Evolutionary conservation across 2,329 filamentous ascomycete species (phyloP).

Genomic region (Aspergillus carbonarius): DNA sequence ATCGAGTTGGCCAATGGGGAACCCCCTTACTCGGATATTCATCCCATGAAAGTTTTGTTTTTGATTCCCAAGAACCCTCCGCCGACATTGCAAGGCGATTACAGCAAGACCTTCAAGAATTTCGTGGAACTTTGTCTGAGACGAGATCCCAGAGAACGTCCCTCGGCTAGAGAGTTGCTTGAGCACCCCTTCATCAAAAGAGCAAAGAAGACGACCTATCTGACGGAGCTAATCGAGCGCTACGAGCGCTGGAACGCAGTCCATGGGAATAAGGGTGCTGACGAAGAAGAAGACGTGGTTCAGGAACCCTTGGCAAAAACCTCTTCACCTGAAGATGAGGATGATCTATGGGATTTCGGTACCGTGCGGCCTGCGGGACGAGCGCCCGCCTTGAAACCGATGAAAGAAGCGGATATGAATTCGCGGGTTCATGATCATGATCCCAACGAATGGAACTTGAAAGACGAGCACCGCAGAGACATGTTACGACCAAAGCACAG

Average conservation of each 20-base stretch:
- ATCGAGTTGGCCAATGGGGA: conserved; percentile 89
- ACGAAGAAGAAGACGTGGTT: conserved; percentile 64
- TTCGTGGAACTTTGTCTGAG: conserved; percentile 81
- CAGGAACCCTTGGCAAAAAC: conserved; percentile 34
- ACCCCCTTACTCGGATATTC: conserved; percentile 92
- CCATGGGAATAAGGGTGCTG: conserved; percentile 66
- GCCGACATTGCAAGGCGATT: conserved; percentile 76
- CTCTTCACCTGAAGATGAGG: conserved; percentile 52
- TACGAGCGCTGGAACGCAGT: conserved; percentile 83
- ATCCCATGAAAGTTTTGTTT: conserved; percentile 98
- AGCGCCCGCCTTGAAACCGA: conserved; percentile 62
- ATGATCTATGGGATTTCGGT: conserved; percentile 98
- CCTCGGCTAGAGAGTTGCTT: conserved; percentile 80
- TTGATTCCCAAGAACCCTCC: conserved; percentile 93
- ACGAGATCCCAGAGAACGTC: conserved; percentile 84
- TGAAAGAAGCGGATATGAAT: conserved; percentile 82
- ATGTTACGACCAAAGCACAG: conserved; percentile 40
- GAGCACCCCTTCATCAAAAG: conserved; percentile 86
- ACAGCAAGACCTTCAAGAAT: conserved; percentile 79
- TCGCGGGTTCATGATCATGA: conserved; percentile 62
- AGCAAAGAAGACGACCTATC: conserved; percentile 93
- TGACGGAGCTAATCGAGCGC: conserved; percentile 92
- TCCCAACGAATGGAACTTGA: conserved; percentile 32
- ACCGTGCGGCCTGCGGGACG: conserved; percentile 82
- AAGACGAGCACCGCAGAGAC: conserved; percentile 26